Base-by-base conservation (phyloP, 345 rosid genomes). In the Hevea brasiliensis region DNA sequence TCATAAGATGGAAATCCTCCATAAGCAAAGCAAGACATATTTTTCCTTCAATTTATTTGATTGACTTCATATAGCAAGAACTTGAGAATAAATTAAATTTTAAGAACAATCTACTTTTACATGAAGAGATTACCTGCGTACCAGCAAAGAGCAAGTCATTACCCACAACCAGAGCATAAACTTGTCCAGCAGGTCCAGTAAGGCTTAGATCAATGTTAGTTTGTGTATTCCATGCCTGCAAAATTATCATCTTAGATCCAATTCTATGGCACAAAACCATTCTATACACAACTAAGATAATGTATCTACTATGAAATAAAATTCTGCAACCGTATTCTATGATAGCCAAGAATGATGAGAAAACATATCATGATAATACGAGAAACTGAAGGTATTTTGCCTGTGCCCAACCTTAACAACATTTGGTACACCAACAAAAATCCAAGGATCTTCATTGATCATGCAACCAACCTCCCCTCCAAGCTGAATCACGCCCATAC, bases 401-500 rank as follows among this genome's bases (percentile, higher is more conserved):
- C 23, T 26, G 15, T 23, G 41, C 51, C 83, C 70, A 82, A 85
- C 99, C 99, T 91, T 96, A 45, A 96, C 89, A 78, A 84, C 48
- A 90, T 93, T 89, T 50, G 91, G 94, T 77, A 91, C 58, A 72
- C 99, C 98, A 79, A 91, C 88, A 80, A 96, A 91, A 48, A 96
- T 80, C 98, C 99, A 93, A 7, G 98, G 96, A 70, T 97, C 97
- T 89, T 93, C 99, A 79, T 76, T 91, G 59, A 96, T 86, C 87
- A 96, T 84, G 86, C 97, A 96, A 42, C 97, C 97, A 67, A 93
- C 87, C 79, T 96, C 97, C 62, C 93, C 96, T 56, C 95, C 97
- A 79, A 91, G 85, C 78, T 81, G 84, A 67, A 85, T 54, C 42
- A 87, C 90, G 61, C 80, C 83, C 73, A 76, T 73, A 83, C 98